These are phyloP conservation scores for Saccharomycopsis javanensis DNA, from an alignment of 805 yeast species.

Conservation along the genomic window DNA sequence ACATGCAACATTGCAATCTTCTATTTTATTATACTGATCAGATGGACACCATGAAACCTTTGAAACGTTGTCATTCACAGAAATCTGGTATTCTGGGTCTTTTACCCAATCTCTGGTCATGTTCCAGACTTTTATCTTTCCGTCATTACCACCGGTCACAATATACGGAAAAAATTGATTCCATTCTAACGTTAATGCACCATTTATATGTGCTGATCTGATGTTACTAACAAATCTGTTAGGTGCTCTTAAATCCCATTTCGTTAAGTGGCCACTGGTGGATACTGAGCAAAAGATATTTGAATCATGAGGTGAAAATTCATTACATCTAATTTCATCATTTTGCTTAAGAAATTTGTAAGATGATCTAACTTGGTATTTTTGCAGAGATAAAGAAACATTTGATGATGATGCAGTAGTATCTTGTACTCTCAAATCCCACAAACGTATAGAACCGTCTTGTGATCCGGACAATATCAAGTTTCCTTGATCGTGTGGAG, in stretches of 20 bases:
- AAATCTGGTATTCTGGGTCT: conserved; percentile 60
- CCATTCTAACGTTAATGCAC: conserved; percentile 82
- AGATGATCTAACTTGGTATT: conserved; percentile 39
- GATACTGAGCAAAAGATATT: conserved; percentile 66
- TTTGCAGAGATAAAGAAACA: conserved; percentile 62
- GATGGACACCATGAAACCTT: conserved; percentile 60
- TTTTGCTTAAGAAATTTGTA: conserved; percentile 7
- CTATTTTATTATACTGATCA: conserved; percentile 31
- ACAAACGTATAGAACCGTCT: conserved; percentile 66
- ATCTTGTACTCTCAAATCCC: conserved; percentile 53
- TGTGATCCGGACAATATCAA: conserved; percentile 58
- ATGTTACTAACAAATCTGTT: conserved; percentile 36
- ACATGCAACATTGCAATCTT: conserved; percentile 39
- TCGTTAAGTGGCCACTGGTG: conserved; percentile 80
- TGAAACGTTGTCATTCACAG: conserved; percentile 70
- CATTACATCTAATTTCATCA: conserved; percentile 38
- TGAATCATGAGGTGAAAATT: conserved; percentile 42
- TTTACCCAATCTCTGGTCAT: conserved; percentile 34
- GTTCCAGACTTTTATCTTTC: conserved; percentile 71
- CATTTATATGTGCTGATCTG: conserved; percentile 83
- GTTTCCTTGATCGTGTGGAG: conserved; percentile 28
- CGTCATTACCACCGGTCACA: conserved; percentile 89
- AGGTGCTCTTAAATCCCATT: conserved; percentile 77
- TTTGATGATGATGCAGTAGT: conserved; percentile 42
- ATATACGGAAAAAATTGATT: conserved; percentile 76